Conservation (phyloP, 495 filamentous ascomycete species). For the Lentithecium fluviatile region DNA sequence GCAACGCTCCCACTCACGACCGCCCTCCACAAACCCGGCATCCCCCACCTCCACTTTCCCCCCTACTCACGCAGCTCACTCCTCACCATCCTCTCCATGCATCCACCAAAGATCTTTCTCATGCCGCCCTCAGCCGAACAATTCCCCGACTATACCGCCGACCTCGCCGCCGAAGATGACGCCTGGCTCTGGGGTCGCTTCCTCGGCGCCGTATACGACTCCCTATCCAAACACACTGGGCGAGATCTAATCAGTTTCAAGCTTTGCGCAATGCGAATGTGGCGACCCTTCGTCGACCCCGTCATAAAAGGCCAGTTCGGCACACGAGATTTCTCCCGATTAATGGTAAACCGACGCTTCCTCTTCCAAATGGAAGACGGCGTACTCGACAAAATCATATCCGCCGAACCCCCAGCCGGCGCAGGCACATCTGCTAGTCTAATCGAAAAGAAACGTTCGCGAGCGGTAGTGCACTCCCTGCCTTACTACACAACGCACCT, state of each 20-base stretch:
- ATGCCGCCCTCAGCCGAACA: conserved; percentile 41
- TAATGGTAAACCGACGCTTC: conserved; percentile 69
- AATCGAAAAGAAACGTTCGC: conserved; percentile 17
- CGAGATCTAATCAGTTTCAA: conserved; percentile 63
- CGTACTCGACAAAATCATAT: conserved; percentile 68
- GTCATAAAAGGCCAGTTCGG: conserved; percentile 62
- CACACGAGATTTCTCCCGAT: conserved; percentile 76
- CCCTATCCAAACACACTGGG: conserved; percentile 63
- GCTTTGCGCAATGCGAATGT: conserved; percentile 58
- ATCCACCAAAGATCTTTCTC: conserved; percentile 49
- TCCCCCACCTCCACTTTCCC: conserved; percentile 81
- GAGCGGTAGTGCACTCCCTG: conserved; percentile 46
- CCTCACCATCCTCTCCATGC: conserved; percentile 64
- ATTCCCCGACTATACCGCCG: conserved; percentile 50
- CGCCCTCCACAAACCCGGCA: conserved; percentile 67
- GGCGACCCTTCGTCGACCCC: conserved; percentile 67
- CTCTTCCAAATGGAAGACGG: conserved; percentile 75
- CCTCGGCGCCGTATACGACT: conserved; percentile 68
- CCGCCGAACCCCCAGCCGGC: conserved; percentile 36
- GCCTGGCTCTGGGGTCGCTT: conserved; percentile 74
- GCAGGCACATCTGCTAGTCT: conserved; percentile 13
- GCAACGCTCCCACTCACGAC: conserved; percentile 69
- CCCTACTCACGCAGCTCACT: conserved; percentile 79
- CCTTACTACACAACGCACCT: conserved; percentile 81
- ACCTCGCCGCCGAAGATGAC: conserved; percentile 49